Percentiles rank a stretch among this genome's conserved stretches.
Evolutionary conservation across 805 yeast genomes (phyloP).

Genomic region (Komagataella kurtzmanii): DNA sequence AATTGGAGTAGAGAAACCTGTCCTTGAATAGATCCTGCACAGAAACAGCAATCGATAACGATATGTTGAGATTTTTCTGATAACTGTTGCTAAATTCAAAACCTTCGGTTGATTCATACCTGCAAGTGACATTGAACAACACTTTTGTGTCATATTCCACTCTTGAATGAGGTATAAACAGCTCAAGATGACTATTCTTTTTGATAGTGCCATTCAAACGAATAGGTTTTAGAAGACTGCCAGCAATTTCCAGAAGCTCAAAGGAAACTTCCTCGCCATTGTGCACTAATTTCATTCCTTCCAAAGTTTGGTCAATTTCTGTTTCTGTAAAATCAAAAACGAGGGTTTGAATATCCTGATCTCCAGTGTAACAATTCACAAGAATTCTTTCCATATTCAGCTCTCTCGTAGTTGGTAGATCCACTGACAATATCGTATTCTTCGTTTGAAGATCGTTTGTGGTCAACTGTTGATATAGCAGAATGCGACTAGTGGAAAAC

Average conservation of each 20-base stretch:
- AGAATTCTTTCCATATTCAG: slow-evolving; percentile 17
- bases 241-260: background rate
- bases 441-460: background rate
- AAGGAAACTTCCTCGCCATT: background rate
- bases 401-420: slow-evolving; percentile 13
- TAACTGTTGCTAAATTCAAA: slow-evolving; percentile 10
- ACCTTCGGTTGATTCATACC: background rate
- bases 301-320: background rate
- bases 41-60: slow-evolving; percentile 53
- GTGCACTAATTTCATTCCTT: background rate
- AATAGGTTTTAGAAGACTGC: background rate
- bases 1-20: slow-evolving; percentile 45
- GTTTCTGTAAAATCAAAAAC: background rate
- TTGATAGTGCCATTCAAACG: background rate
- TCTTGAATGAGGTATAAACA: background rate
- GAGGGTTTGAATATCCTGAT: slow-evolving; percentile 16
- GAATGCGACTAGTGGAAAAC: background rate
- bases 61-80: slow-evolving; percentile 28
- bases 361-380: slow-evolving; percentile 17
- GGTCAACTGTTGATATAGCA: background rate
- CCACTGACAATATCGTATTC: background rate
- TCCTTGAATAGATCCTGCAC: slow-evolving; percentile 68
- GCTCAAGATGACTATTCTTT: background rate
- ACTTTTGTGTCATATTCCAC: background rate
- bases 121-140: background rate